Evolutionary conservation across 192 early-diverging fungal genomes (phyloP), one percentile per base, ranked within the genome.

Genomic region (Coemansia sp.): DNA sequence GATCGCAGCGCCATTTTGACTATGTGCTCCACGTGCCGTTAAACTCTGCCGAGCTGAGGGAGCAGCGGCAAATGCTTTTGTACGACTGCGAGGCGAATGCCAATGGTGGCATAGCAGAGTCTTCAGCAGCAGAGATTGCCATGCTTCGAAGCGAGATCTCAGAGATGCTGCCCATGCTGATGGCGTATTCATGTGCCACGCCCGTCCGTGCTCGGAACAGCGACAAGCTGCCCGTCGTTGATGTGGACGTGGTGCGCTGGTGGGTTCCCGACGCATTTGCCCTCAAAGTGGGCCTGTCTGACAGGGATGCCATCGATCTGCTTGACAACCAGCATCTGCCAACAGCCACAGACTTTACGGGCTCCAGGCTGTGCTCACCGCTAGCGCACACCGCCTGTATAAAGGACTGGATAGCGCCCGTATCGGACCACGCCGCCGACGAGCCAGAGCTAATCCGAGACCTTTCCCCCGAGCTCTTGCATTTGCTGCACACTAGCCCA

Each of bases 341-440:
- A 8, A 62, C 53, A 3, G 40, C 74, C 0, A 19, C 44, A n/a
- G 42, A 66, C 35, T 41, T 71, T n/a, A n/a, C 75, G 0, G 19
- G 2, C 12, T n/a, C 24, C 4, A n/a, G 19, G 35, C 41, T 77
- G 4, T 10, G 22, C 3, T 55, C 65, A 4, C 44, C 65, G 33
- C 15, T 54, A 21, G 69, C 75, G 5, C 54, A 35, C 15, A 10
- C 19, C 14, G 42, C 50, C 1, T 78, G 75, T 22, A 54, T 59
- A 14, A 62, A 68, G 22, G 75, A 78, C 35, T 72, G 75, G 75
- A 63, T 78, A 7, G 43, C 75, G 50, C 66, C 75, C 3, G 10
- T 72, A 1, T 27, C 27, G 0, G 75, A 78, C 29, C 54, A 62
- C 36, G 19, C 54, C 7, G 56, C 34, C 44, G 69, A 71, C 19